phyloP scores from a whole-genome alignment of 1,139 yeast species.

The Schwanniomyces etchellsii region DNA sequence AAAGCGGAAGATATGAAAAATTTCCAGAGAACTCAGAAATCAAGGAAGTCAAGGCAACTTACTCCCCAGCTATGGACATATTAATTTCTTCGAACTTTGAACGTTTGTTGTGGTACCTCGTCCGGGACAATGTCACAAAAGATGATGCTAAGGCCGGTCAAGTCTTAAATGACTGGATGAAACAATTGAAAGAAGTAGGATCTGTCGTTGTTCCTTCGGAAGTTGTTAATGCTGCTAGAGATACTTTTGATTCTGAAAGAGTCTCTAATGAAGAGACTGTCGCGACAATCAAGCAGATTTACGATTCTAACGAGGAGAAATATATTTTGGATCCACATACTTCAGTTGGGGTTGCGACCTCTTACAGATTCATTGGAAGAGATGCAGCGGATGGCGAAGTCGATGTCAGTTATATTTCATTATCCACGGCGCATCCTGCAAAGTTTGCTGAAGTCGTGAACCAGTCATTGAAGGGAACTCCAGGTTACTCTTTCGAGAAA shows the following conservation, averaged over 20 bases:
- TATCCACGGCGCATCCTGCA: conserved; percentile 98
- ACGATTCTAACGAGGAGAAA: conserved; percentile 53
- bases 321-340: conserved; percentile 95
- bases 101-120: conserved; percentile 90
- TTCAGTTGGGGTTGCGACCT: conserved; percentile 85
- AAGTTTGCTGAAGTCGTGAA: conserved; percentile 96
- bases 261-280: conserved; percentile 76
- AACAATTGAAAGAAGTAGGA: conserved; percentile 67
- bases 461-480: conserved; percentile 58
- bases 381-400: conserved; percentile 33
- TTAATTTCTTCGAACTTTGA: conserved; percentile 92
- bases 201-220: conserved; percentile 64
- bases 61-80: conserved; percentile 98
- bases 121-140: conserved; percentile 57
- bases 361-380: conserved; percentile 53
- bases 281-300: conserved; percentile 66
- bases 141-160: conserved; percentile 71
- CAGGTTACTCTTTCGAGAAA: conserved; percentile 75
- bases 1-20: conserved; percentile 78
- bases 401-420: conserved; percentile 58
- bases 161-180: conserved; percentile 72
- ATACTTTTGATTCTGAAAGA: conserved; percentile 71
- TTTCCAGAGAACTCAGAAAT: conserved; percentile 31
- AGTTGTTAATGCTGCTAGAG: conserved; percentile 61
- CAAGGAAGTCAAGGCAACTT: conserved; percentile 76